Conservation (phyloP, 2,329 filamentous ascomycete species). For the Trichoderma simmonsii region DNA sequence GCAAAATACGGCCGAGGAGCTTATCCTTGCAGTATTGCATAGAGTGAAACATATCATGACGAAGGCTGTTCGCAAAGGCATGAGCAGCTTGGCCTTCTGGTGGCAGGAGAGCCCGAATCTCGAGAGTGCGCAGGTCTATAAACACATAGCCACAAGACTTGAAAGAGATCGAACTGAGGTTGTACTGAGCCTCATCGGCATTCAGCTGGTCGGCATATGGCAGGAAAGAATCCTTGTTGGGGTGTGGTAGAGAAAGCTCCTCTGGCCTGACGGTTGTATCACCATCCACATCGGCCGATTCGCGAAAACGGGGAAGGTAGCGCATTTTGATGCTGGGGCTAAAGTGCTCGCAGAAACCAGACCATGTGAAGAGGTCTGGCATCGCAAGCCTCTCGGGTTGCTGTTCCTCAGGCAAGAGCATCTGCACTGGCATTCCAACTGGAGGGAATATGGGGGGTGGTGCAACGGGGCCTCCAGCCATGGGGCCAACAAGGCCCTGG, state of each 20-base stretch:
- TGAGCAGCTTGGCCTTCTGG: neutral
- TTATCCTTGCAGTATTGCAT: slow-evolving; percentile 39
- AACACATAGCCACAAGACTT: slow-evolving; percentile 60
- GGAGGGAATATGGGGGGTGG: neutral
- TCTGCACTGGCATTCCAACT: neutral
- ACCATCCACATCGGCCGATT: neutral
- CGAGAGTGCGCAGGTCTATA: slow-evolving; percentile 37
- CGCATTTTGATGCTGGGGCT: slow-evolving; percentile 36
- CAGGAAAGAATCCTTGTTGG: neutral
- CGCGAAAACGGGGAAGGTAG: neutral
- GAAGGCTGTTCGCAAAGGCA: slow-evolving; percentile 1
- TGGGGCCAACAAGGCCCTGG: neutral
- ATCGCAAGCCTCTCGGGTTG: slow-evolving; percentile 19
- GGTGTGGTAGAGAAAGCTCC: neutral
- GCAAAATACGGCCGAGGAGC: slow-evolving; percentile 36
- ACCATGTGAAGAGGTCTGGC: slow-evolving; percentile 37
- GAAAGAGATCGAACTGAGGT: slow-evolving; percentile 45
- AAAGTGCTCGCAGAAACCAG: slow-evolving; percentile 42
- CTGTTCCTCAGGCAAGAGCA: neutral
- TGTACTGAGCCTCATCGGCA: slow-evolving; percentile 29
- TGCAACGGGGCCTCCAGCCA: neutral
- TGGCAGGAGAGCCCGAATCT: slow-evolving; percentile 37
- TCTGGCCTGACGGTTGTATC: neutral
- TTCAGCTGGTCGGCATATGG: slow-evolving; percentile 20
- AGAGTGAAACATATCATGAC: slow-evolving; percentile 25